Evolutionary conservation across 495 filamentous ascomycete genomes (phyloP).

Genomic region (Beverwykella pulmonaria): DNA sequence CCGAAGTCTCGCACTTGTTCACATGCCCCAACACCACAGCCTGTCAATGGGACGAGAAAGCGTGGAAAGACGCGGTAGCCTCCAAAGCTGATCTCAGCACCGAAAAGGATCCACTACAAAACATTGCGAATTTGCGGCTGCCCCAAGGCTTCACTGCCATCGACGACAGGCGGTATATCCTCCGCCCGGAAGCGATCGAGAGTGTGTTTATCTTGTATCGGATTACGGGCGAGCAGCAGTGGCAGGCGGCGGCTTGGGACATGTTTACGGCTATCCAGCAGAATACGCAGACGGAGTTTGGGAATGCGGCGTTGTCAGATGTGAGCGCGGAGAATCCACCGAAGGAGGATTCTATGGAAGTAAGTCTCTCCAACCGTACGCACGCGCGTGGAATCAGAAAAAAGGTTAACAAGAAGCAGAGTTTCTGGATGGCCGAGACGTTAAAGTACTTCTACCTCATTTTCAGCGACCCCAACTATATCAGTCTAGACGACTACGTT

Average conservation of each 20-base stretch:
- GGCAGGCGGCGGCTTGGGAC: conserved; percentile 72
- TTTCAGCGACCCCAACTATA: conserved; percentile 42
- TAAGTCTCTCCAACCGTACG: conserved; percentile 3
- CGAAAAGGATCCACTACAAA: conserved; percentile 46
- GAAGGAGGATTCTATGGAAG: conserved; percentile 40
- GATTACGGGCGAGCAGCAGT: conserved; percentile 67
- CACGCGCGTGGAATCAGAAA: no score
- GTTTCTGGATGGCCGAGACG: conserved; percentile 76
- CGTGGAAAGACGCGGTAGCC: conserved; percentile 48
- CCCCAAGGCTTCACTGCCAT: conserved; percentile 63
- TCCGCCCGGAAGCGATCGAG: conserved; percentile 58
- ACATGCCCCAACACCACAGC: conserved; percentile 49
- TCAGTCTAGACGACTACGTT: conserved; percentile 44
- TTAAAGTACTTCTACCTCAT: conserved; percentile 53
- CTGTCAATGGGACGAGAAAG: conserved; percentile 62
- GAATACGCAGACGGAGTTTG: conserved; percentile 61
- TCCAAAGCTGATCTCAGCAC: conserved; percentile 36
- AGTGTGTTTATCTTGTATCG: conserved; percentile 75
- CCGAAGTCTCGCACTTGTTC: conserved; percentile 58
- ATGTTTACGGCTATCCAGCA: conserved; percentile 72
- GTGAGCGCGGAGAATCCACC: conserved; percentile 49
- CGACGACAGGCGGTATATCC: conserved; percentile 64
- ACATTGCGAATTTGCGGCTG: conserved; percentile 54
- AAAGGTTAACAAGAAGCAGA: conserved; percentile 34
- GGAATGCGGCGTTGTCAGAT: conserved; percentile 63